phyloP scores from a whole-genome alignment of 2,329 filamentous ascomycete genomes.

The Helotiales sp. region DNA sequence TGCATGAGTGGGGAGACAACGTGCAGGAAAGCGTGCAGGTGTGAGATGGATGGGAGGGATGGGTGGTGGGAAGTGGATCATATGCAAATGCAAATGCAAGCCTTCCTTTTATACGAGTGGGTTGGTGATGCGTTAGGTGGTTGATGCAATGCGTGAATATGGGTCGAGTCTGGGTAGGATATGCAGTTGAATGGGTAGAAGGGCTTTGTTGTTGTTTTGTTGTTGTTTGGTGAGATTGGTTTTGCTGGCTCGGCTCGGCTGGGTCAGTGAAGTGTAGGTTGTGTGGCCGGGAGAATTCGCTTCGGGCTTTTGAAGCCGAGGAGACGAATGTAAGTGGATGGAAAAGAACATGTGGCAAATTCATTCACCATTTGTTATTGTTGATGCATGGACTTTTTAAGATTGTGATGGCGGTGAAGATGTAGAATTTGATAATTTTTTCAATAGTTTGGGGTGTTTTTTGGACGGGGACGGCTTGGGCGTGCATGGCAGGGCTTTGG shows the following conservation, averaged over 20 bases:
- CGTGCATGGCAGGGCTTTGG: background rate
- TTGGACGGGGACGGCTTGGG: background rate
- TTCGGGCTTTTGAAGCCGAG: conserved; percentile 2
- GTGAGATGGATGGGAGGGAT: conserved; percentile 3
- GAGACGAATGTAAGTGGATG: background rate
- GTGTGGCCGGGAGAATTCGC: conserved; percentile 1
- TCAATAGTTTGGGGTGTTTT: background rate
- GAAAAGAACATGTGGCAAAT: conserved; percentile 2
- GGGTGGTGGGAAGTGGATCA: too few relatives aligned
- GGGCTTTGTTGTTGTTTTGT: background rate
- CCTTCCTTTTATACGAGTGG: conserved; percentile 14
- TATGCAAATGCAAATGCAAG: conserved; percentile 9
- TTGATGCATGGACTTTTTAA: conserved; percentile 25
- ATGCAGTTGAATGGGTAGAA: conserved; percentile 1
- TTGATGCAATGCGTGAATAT: background rate
- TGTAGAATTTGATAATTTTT: background rate
- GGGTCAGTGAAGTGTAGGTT: too few relatives aligned
- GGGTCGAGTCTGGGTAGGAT: background rate
- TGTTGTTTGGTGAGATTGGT: background rate
- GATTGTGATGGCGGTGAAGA: conserved; percentile 36
- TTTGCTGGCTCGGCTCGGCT: too few relatives aligned
- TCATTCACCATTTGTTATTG: background rate
- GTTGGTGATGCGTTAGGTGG: background rate
- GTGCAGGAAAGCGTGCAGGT: conserved; percentile 11
- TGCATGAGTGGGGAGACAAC: conserved; percentile 17